phyloP scores from a whole-genome alignment of 768 basidiomycete genomes.

The Termitomyces sp. region DNA sequence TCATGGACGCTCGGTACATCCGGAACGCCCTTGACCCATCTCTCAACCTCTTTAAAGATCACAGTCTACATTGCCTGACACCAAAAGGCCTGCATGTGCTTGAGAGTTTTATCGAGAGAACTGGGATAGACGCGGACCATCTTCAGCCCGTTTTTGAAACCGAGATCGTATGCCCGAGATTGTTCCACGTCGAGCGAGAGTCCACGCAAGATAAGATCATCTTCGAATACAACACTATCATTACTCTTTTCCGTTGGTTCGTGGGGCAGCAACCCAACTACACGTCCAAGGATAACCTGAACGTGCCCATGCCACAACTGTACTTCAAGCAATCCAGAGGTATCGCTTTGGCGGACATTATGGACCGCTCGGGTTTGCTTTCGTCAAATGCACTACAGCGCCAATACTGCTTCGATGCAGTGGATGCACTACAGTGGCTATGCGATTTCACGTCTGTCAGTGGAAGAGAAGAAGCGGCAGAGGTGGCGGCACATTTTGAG shows the following conservation, averaged over 20 bases:
- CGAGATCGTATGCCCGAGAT: constrained; percentile 74
- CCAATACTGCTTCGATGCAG: constrained; percentile 54
- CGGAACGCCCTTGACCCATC: constrained; percentile 59
- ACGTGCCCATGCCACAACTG: constrained; percentile 10
- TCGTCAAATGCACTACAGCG: constrained; percentile 1
- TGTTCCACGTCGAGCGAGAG: constrained; percentile 73
- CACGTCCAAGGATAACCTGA: constrained; percentile 24
- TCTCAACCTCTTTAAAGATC: constrained; percentile 55
- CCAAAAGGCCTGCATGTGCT: constrained; percentile 70
- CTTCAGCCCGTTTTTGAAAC: constrained; percentile 60
- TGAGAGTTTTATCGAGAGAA: constrained; percentile 69
- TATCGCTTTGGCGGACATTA: not conserved
- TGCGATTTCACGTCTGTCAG: constrained; percentile 74
- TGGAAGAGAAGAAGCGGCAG: constrained; percentile 73
- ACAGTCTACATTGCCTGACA: constrained; percentile 58
- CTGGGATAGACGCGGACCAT: constrained; percentile 24
- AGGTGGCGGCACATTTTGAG: constrained; percentile 76
- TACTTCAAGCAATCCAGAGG: constrained; percentile 7
- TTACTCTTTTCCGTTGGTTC: constrained; percentile 70
- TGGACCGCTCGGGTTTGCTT: not conserved
- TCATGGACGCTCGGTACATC: constrained; percentile 66
- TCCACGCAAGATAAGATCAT: constrained; percentile 73
- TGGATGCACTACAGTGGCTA: constrained; percentile 70
- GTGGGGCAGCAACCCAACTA: constrained; percentile 64
- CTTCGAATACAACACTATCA: constrained; percentile 61